Evolutionary conservation across 176 grass and related monocot genomes (phyloP).

Genomic region (Sorghum bicolor): Sorghum_bicolor_NCBIv3 NC_012876.2:60815501-60816000

Average conservation of each 20-base stretch:
- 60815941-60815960: too few relatives aligned
- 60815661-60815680: neutral
- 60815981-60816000: too few relatives aligned
- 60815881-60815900: neutral
- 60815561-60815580: conserved; percentile 15
- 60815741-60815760: neutral
- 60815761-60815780: neutral
- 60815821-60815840: neutral
- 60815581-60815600: conserved; percentile 30
- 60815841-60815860: neutral
- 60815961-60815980: too few relatives aligned
- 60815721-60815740: neutral
- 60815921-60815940: too few relatives aligned
- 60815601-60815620: neutral
- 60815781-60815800: neutral
- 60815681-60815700: neutral
- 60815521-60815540: neutral
- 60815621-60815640: neutral
- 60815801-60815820: neutral
- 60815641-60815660: neutral
- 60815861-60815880: too few relatives aligned
- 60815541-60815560: conserved; percentile 29
- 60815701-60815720: neutral
- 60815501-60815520: neutral
- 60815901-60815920: too few relatives aligned